Percentiles rank a stretch among this genome's conserved stretches.
Conservation (phyloP, 306 rosid genomes). For the Vachellia collinsii region DNA sequence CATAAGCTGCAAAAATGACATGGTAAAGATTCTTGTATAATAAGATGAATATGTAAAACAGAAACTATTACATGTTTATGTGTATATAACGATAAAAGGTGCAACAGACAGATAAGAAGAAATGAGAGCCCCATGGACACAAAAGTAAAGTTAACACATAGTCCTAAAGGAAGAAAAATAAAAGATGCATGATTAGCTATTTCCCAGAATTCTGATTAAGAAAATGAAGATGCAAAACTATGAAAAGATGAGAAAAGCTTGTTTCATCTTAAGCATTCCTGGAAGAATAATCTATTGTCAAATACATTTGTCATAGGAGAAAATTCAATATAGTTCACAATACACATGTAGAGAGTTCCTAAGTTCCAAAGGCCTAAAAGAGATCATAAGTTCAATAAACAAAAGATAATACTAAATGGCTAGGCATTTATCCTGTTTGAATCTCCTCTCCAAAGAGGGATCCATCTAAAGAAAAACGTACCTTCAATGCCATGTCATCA, state of each 20-base stretch:
- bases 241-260: background rate
- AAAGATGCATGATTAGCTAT: background rate
- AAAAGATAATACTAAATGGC: background rate
- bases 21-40: background rate
- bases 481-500: constrained; percentile 99
- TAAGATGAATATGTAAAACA: background rate
- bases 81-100: background rate
- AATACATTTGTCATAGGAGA: background rate
- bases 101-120: background rate
- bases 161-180: background rate
- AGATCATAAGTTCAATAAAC: background rate
- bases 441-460: background rate
- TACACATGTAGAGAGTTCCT: background rate
- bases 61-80: background rate
- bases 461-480: constrained; percentile 15
- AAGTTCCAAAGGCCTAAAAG: background rate
- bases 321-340: background rate
- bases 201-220: background rate
- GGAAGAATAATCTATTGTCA: background rate
- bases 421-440: background rate
- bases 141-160: too few species aligned
- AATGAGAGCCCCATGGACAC: background rate
- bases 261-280: background rate
- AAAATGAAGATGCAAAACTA: background rate
- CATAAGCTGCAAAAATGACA: background rate